Evolutionary conservation across 768 basidiomycete species (phyloP), one percentile per base, ranked within the genome.

Genomic region (Boletus eberwhitei): DNA sequence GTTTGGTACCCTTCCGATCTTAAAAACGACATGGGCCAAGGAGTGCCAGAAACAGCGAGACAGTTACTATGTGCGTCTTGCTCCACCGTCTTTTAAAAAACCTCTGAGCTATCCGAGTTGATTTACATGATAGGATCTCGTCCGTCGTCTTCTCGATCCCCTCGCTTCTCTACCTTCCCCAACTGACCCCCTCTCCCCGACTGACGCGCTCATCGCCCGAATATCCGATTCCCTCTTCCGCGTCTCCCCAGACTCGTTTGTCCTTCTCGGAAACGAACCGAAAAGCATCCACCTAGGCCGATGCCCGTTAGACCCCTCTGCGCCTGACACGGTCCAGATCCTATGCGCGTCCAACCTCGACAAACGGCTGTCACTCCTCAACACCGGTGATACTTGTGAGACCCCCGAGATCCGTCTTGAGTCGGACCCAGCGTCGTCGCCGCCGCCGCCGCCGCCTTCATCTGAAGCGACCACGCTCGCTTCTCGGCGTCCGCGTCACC

Each of bases 1-100:
- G 47, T 75, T 90, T 49, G 85, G 85, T 22, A 78, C 80, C 4
- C 73, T 89, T 32, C 81, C 88, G 0, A 64, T 72, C 1, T 65
- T 78, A 45, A 88, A 87, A 65, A 63, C 77, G 5, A 73, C 73
- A 8, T 89, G 88, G 89, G 67, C 70, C n/a, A 69, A 64, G 35
- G 85, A 87, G 55, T 73, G 76, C 40, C 64, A 67, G 37, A 83
- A 82, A 58, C 86, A 86, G 63, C 74, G 89, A 49, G 82, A 85
- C 39, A 79, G 77, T 54, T 91, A 90, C 65, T 90, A 90, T 67
- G 89, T 90, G 59, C 39, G 83, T 73, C 43, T n/a, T 13, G 43
- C 19, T 38, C 5, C 13, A 39, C 14, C 1, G 24, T 9, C n/a
- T 38, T 41, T 32, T 19, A 13, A 0, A 1, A n/a, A n/a, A 16